A percentile compares a stretch with the other conserved stretches of the same genome.
These are phyloP conservation scores for Lodderomyces metapsilosis DNA, from an alignment of 1,139 yeast species.

Conservation along the genomic window DNA sequence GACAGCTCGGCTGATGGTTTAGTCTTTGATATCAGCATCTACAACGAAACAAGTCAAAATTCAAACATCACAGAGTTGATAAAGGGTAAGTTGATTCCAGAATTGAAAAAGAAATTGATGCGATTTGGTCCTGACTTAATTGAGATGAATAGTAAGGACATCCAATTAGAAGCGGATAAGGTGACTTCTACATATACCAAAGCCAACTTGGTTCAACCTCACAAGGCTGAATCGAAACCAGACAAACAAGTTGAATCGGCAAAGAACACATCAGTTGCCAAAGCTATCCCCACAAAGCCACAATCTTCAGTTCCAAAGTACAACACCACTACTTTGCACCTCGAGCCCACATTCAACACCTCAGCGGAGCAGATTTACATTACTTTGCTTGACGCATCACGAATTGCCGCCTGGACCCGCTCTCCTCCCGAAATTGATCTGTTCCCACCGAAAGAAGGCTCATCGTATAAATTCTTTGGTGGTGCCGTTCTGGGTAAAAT, in stretches of 20 bases:
- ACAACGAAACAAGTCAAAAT: conserved; percentile 55
- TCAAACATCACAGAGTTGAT: conserved; percentile 55
- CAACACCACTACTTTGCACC: conserved; percentile 76
- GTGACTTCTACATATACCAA: conserved; percentile 69
- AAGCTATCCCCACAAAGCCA: conserved; percentile 15
- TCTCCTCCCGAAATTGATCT: conserved; percentile 61
- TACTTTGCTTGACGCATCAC: conserved; percentile 70
- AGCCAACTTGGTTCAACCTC: conserved; percentile 35
- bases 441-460: conserved; percentile 56
- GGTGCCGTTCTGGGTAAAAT: conserved; percentile 84
- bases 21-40: conserved; percentile 73
- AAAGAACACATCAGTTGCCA: neutral
- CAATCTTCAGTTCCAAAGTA: conserved; percentile 48
- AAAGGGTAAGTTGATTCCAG: conserved; percentile 64
- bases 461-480: conserved; percentile 71
- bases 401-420: conserved; percentile 89
- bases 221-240: conserved; percentile 13
- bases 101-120: conserved; percentile 57
- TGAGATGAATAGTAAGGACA: conserved; percentile 74
- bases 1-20: conserved; percentile 84
- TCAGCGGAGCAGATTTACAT: conserved; percentile 80
- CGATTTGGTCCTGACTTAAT: conserved; percentile 79
- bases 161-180: conserved; percentile 67
- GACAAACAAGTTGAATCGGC: conserved; percentile 8
- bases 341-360: conserved; percentile 81